Evolutionary conservation across 345 rosid species (phyloP), one percentile per base, ranked within the genome.

Genomic region (Crucihimalaya himalaica): DNA sequence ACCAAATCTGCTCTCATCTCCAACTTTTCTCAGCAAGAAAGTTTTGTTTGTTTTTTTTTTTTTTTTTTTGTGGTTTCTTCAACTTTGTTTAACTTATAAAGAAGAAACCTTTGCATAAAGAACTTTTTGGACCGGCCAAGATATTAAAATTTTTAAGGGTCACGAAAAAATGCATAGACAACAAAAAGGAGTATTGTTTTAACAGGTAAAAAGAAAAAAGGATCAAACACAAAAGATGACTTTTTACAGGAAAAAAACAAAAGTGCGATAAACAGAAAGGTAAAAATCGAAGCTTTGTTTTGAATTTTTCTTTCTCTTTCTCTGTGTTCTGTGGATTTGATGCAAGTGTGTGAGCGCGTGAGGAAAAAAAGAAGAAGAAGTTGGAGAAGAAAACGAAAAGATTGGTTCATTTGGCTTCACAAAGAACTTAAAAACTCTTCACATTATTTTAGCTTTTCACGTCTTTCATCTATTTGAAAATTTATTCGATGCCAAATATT

Each of bases 1-100:
- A 87, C 85, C 31, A 95, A 76, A 51, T 94, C 99, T 7, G 97
- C 92, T 92, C 97, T 95, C 99, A 95, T 95, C 75, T 62, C 69
- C 5, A 39, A 4, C 27, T 6, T 11, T 50, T 46, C 58, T 40
- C 46, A 48, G 67, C 27, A n/a, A 57, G 11, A 14, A 10, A 59
- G 21, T 34, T 10, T n/a, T n/a, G n/a, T n/a, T n/a, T n/a, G n/a
- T 34, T 34, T 34, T 9, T 32, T 13, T n/a, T 15, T 45, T 23
- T 12, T 47, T 28, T 16, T 60, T 16, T 15, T 52, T 2, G 1
- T 25, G 50, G 19, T 19, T 29, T 51, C 25, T 19, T 55, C 27
- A 9, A 3, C 23, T 64, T 45, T 65, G 65, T 65, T 63, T 65
- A 46, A 55, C 58, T 64, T 55, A 73, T 43, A 32, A 14, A 74